Base-by-base conservation (phyloP, 805 yeast species). In the Cyberlindnera maritima region DNA sequence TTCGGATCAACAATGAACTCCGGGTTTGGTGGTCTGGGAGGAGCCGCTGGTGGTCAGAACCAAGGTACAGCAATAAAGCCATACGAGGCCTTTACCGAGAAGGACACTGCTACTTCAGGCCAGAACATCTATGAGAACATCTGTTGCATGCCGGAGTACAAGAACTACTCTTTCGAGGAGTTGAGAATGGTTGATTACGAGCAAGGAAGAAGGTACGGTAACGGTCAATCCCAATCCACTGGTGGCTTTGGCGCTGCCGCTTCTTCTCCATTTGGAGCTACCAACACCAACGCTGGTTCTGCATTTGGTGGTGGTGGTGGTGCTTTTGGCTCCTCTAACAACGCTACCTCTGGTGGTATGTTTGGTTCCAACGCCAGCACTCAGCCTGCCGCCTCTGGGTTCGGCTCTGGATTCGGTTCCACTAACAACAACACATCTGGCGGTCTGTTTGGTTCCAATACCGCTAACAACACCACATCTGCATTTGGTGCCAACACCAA, bases 61-160 rank as follows among this genome's bases (percentile, higher is more conserved):
- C 76, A 80, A 53, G 96, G 96, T 29, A 84, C 96, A 4, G 78
- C 83, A 0, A 67, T 74, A 9, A 80, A 76, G 56, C 92, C 96
- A 1, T 91, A 82, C 62, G 72, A 80, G 43, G 76, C 90, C 9
- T 74, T 66, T 54, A 72, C 75, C 31, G 97, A 92, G 63, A 86
- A 85, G 58, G 97, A 91, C 60, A 36, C 51, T 12, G 64, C 73
- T 4, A 71, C 81, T 12, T 77, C 80, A 28, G 76, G 78, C 7
- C 70, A 73, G 18, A 82, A 80, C 46, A 67, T 74, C 41, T 91
- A 73, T 67, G 88, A 92, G 65, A 81, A 81, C 56, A 85, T 94
- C 51, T 72, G 87, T 11, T 78, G 88, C 38, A 91, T 94, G 97
- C 96, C 96, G 5, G 96, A 89, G 65, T 94, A 92, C 63, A 77